Percentiles rank a stretch among this genome's conserved stretches.
Conservation (phyloP, 805 yeast species). For the Candida ovalis region DNA sequence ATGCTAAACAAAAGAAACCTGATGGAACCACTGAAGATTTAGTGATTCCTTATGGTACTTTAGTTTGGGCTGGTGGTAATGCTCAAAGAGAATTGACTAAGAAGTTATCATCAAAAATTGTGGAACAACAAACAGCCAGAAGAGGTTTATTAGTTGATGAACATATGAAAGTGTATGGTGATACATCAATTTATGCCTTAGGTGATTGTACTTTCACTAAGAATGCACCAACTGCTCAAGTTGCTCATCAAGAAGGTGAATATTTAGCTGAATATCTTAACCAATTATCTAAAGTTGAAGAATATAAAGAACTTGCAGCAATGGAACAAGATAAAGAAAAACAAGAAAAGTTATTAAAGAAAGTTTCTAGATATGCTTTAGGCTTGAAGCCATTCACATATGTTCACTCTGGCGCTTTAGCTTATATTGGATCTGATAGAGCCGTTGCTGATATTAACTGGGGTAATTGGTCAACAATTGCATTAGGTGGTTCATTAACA, state of each 20-base stretch:
- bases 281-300: constrained; percentile 59
- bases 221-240: constrained; percentile 96
- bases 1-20: constrained; percentile 62
- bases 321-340: constrained; percentile 38
- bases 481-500: constrained; percentile 79
- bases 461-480: constrained; percentile 75
- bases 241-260: constrained; percentile 90
- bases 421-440: constrained; percentile 86
- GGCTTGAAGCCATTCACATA: constrained; percentile 62
- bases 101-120: constrained; percentile 62
- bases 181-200: constrained; percentile 75
- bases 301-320: constrained; percentile 36
- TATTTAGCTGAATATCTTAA: constrained; percentile 72
- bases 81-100: constrained; percentile 76
- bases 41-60: constrained; percentile 80
- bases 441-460: constrained; percentile 88
- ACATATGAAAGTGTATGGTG: constrained; percentile 76
- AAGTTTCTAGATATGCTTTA: constrained; percentile 37
- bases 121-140: constrained; percentile 78
- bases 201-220: constrained; percentile 95
- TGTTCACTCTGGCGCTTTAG: constrained; percentile 86
- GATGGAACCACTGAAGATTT: constrained; percentile 60
- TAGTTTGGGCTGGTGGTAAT: constrained; percentile 98
- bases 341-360: constrained; percentile 43
- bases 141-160: constrained; percentile 89